Percentiles rank a stretch among this genome's conserved stretches.
Evolutionary conservation across 768 basidiomycete species (phyloP).

Genomic region (Epithele typhae): DNA sequence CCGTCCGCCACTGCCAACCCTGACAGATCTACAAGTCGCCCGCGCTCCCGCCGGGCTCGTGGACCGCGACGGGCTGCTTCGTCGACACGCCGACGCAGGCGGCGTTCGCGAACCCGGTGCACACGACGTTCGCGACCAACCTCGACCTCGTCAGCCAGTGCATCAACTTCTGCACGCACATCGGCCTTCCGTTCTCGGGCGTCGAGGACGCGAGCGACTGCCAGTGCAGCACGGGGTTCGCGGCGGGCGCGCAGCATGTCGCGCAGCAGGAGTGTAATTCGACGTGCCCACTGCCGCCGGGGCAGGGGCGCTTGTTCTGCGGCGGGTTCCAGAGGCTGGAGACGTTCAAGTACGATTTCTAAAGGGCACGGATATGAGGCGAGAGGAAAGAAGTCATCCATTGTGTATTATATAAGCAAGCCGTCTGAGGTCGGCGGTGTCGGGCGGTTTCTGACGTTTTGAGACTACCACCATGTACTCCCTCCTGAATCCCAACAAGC

Average conservation of each 20-base stretch:
- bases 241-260: slow-evolving; percentile 1
- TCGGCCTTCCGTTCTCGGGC: slow-evolving; percentile 10
- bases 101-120: slow-evolving; percentile 5
- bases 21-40: slow-evolving; percentile 15
- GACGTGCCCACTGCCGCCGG: slow-evolving; percentile 10
- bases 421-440: too few species aligned
- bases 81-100: slow-evolving; percentile 11
- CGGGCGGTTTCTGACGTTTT: too few species aligned
- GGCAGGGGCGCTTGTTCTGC: slow-evolving; percentile 6
- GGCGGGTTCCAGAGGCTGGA: slow-evolving; percentile 6
- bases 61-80: slow-evolving; percentile 10
- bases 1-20: too few species aligned
- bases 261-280: slow-evolving; percentile 8
- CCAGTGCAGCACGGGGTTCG: slow-evolving; percentile 10
- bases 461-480: too few species aligned
- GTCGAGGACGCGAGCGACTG: slow-evolving; percentile 12
- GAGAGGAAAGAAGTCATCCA: too few species aligned
- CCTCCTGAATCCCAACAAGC: too few species aligned
- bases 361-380: too few species aligned
- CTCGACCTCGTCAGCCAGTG: slow-evolving; percentile 13
- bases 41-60: slow-evolving; percentile 11
- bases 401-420: too few species aligned
- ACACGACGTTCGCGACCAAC: slow-evolving; percentile 4
- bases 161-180: slow-evolving; percentile 6
- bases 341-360: too few species aligned